Evolutionary conservation across 306 rosid genomes (phyloP).

Genomic region (Cicer arietinum): DNA sequence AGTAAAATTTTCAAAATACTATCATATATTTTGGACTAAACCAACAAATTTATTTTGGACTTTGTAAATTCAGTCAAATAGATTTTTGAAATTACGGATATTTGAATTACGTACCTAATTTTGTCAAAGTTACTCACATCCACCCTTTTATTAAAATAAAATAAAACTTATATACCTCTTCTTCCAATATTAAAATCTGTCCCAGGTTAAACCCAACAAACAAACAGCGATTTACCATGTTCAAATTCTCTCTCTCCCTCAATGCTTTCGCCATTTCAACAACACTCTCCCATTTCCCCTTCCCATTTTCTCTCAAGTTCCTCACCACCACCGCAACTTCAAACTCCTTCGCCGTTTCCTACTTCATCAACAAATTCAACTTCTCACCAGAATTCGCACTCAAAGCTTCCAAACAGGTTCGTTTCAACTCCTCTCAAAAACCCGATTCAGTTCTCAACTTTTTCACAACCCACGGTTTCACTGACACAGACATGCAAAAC

Average conservation of each 20-base stretch:
- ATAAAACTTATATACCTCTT: too few species aligned
- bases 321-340: neutral
- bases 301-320: neutral
- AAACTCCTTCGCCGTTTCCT: conserved; percentile 34
- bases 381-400: conserved; percentile 48
- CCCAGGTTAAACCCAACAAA: neutral
- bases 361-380: conserved; percentile 44
- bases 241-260: neutral
- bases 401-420: conserved; percentile 36
- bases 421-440: neutral
- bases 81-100: too few species aligned
- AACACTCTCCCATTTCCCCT: neutral
- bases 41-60: too few species aligned
- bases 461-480: conserved; percentile 14
- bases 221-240: neutral
- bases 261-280: neutral
- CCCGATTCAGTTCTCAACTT: conserved; percentile 11
- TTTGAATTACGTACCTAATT: too few species aligned
- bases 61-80: too few species aligned
- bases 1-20: too few species aligned
- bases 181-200: too few species aligned
- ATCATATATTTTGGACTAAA: too few species aligned
- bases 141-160: too few species aligned
- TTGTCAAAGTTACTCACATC: too few species aligned
- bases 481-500: neutral